Evolutionary conservation across 163 green algal genomes (phyloP), one percentile per base, ranked within the genome.

Genomic region (Volvox carteri): DNA sequence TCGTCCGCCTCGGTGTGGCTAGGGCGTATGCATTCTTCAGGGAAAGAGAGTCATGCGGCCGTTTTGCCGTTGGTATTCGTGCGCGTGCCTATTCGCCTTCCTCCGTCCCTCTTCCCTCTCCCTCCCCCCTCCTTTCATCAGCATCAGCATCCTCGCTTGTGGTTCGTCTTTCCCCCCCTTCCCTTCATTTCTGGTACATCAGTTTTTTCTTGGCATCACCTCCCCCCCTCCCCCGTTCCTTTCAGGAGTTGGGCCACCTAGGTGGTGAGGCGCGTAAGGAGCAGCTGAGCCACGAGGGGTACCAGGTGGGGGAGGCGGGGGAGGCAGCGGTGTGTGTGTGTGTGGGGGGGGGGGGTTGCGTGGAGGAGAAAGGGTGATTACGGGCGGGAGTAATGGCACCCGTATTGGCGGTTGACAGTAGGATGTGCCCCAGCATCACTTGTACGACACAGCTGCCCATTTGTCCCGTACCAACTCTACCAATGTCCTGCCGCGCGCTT

Each of bases 221-320:
- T n/a, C n/a, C n/a, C 48, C 48, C 48, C 48, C 11, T 14, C 48
- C 48, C 48, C 48, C 11, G 9, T 67, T 7, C 72, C 39, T 7
- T 28, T 9, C 62, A 88, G 81, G 81, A 88, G 81, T 42, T 88
- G 81, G 81, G 81, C 35, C 81, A 58, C 48, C 60, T 60, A 48
- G 81, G 81, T n/a, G 81, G 81, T 23, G 81, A 88, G 81, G 81
- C 81, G 35, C 65, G 81, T 35, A 88, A 88, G 81, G 81, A 72
- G 46, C 81, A 88, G 48, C 81, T 88, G 46, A 65, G 23, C 5
- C 81, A 88, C 81, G 81, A 88, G 67, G 81, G 81, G 9, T 80
- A 88, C 23, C 33, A 73, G 81, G 81, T 80, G 80, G 18, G 65
- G 28, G 14, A 25, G 19, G n/a, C 9, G 58, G 58, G 58, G 58